Percentiles rank a stretch among this genome's conserved stretches.
These are phyloP conservation scores for Viridothelium virens DNA, from an alignment of 495 filamentous ascomycete species.

Conservation along the genomic window DNA sequence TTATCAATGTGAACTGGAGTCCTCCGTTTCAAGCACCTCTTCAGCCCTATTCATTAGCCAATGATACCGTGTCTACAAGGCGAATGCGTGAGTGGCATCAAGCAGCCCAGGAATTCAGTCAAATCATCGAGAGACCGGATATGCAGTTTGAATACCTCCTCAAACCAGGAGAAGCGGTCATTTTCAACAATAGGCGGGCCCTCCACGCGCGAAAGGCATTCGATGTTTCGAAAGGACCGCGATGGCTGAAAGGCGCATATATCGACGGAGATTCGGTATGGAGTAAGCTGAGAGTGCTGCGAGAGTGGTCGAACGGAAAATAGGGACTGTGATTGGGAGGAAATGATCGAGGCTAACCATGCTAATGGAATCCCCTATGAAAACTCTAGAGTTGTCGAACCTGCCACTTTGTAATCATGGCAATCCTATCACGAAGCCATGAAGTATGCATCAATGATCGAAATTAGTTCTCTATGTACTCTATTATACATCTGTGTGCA, in stretches of 20 bases:
- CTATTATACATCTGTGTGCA: background rate
- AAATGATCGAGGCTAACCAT: background rate
- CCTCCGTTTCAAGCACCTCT: slow-evolving; percentile 30
- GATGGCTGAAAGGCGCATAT: slow-evolving; percentile 84
- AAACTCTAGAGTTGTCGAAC: too few species aligned
- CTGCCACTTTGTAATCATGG: background rate
- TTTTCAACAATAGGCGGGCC: slow-evolving; percentile 77
- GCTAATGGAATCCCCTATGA: too few species aligned
- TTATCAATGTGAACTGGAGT: slow-evolving; percentile 25
- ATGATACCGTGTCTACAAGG: background rate
- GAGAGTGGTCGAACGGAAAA: background rate
- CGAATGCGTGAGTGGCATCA: slow-evolving; percentile 20
- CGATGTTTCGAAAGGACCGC: slow-evolving; percentile 48
- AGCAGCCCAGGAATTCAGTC: slow-evolving; percentile 42
- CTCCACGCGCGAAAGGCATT: slow-evolving; percentile 73
- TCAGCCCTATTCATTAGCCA: background rate
- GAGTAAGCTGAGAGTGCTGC: slow-evolving; percentile 44
- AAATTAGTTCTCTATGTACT: background rate
- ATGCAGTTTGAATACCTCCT: slow-evolving; percentile 63
- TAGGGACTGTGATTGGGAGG: background rate
- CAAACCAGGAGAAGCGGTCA: slow-evolving; percentile 68
- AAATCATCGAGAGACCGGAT: slow-evolving; percentile 39
- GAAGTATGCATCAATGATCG: background rate
- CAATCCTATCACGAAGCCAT: background rate
- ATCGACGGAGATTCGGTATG: slow-evolving; percentile 60